These are phyloP conservation scores for Scleromitrula shiraiana DNA, from an alignment of 2,329 filamentous ascomycete genomes.

Conservation along the genomic window DNA sequence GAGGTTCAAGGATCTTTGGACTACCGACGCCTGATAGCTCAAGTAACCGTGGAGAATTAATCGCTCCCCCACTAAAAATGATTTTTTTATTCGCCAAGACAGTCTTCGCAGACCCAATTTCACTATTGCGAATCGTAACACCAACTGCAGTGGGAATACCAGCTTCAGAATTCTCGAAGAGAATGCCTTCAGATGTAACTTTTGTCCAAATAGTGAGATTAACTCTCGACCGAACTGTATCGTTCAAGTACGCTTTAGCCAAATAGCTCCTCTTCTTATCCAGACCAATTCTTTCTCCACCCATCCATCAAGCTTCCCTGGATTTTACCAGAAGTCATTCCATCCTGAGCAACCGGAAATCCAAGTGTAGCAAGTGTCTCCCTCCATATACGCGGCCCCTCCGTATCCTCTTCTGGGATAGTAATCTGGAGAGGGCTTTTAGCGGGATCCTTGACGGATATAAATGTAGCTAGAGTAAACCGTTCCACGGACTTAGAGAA, in stretches of 20 bases:
- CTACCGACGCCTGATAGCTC: slow-evolving; percentile 29
- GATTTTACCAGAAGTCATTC: not conserved
- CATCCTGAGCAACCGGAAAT: not conserved
- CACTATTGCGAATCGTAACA: slow-evolving; percentile 3
- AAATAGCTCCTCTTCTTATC: slow-evolving; percentile 4
- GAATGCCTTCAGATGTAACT: not conserved
- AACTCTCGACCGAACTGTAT: not conserved
- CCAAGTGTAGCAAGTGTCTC: not conserved
- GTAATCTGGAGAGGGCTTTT: slow-evolving; percentile 2
- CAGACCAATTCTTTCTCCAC: not conserved
- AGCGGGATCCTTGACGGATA: not conserved
- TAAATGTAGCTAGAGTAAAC: not conserved
- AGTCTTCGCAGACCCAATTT: slow-evolving; percentile 20
- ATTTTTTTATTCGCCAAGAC: slow-evolving; percentile 29
- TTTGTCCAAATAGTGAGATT: slow-evolving; percentile 73
- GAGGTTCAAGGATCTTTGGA: slow-evolving; percentile 11
- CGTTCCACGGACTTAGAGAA: not conserved
- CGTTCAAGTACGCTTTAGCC: not conserved
- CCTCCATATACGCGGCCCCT: not conserved
- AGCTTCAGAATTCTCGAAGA: not conserved
- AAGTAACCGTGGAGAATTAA: slow-evolving; percentile 27
- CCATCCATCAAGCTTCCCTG: not conserved
- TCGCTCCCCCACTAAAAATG: slow-evolving; percentile 23
- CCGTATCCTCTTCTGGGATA: not conserved
- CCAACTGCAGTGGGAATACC: not conserved